Conservation (phyloP, 192 early-diverging fungal genomes). For the Podochytrium sp. region DNA sequence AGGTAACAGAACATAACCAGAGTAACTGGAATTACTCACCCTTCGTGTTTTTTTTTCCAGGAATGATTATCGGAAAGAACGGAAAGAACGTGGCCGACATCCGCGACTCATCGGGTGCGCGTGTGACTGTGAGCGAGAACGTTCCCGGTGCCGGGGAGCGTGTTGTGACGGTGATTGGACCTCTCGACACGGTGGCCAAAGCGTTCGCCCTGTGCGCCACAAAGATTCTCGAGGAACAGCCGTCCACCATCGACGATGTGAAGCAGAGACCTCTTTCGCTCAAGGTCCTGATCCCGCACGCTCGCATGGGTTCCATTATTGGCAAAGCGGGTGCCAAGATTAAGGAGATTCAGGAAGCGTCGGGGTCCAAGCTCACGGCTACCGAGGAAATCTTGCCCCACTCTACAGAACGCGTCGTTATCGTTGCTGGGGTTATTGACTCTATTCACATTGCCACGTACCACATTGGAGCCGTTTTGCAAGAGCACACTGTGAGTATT, state of each 20-base stretch:
- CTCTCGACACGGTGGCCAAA: constrained; percentile 44
- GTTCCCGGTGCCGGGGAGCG: constrained; percentile 87
- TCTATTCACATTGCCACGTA: constrained; percentile 81
- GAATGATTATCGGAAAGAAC: constrained; percentile 68
- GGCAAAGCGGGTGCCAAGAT: constrained; percentile 92
- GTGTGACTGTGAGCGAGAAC: constrained; percentile 90
- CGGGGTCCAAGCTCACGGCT: constrained; percentile 83
- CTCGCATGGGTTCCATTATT: constrained; percentile 84
- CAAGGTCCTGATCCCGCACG: constrained; percentile 88
- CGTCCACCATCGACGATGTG: constrained; percentile 40
- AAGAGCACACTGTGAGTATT: constrained; percentile 32
- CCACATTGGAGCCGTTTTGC: constrained; percentile 41
- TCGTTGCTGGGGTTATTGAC: constrained; percentile 83
- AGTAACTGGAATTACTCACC: not conserved
- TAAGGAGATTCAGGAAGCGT: constrained; percentile 92
- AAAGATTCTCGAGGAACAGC: constrained; percentile 42
- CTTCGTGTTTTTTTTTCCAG: not conserved
- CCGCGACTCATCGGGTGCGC: constrained; percentile 80
- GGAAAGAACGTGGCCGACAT: constrained; percentile 91
- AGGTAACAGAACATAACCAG: constrained; percentile 36
- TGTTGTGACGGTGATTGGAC: constrained; percentile 52
- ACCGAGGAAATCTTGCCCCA: constrained; percentile 92
- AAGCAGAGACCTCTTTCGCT: constrained; percentile 63
- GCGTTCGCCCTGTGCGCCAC: constrained; percentile 81
- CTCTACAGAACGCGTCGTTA: constrained; percentile 90